Evolutionary conservation across 2,329 filamentous ascomycete genomes (phyloP).

Genomic region (Aspergillus sp.): DNA sequence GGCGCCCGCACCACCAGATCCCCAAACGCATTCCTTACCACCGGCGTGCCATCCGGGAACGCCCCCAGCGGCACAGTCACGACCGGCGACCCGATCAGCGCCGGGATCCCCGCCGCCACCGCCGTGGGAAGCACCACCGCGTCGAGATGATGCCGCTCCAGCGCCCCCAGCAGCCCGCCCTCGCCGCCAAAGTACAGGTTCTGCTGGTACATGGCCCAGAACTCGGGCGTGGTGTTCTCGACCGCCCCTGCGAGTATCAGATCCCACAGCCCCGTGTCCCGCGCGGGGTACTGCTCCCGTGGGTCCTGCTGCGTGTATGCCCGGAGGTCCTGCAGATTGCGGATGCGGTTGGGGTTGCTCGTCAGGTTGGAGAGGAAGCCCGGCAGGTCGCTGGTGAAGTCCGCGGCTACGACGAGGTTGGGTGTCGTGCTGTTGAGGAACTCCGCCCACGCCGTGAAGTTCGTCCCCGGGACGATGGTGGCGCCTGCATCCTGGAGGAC

Average conservation of each 20-base stretch:
- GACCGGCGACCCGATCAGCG: conserved; percentile 59
- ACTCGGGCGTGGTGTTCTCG: conserved; percentile 56
- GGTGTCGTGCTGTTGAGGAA: conserved; percentile 41
- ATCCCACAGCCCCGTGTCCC: conserved; percentile 61
- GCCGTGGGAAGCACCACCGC: conserved; percentile 61
- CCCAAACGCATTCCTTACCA: conserved; percentile 42
- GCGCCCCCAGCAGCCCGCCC: conserved; percentile 61
- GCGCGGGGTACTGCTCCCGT: conserved; percentile 59
- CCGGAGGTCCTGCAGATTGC: conserved; percentile 51
- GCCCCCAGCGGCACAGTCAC: conserved; percentile 64
- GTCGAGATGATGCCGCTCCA: conserved; percentile 57
- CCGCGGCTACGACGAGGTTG: conserved; percentile 51
- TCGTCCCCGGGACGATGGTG: conserved; percentile 58
- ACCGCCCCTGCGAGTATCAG: conserved; percentile 51
- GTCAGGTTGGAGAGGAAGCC: conserved; percentile 57
- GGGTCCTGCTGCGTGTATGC: conserved; percentile 56
- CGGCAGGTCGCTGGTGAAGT: conserved; percentile 59
- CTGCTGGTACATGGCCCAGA: conserved; percentile 58
- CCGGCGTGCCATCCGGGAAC: conserved; percentile 48
- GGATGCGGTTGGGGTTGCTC: conserved; percentile 58
- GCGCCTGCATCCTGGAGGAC: conserved; percentile 58
- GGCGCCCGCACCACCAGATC: conserved; percentile 56
- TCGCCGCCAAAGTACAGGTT: conserved; percentile 55
- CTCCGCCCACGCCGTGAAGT: conserved; percentile 55
- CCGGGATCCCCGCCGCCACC: conserved; percentile 49